A percentile compares a stretch with the other conserved stretches of the same genome.
Conservation (phyloP, 306 rosid genomes). For the Malus sylvestris region DNA sequence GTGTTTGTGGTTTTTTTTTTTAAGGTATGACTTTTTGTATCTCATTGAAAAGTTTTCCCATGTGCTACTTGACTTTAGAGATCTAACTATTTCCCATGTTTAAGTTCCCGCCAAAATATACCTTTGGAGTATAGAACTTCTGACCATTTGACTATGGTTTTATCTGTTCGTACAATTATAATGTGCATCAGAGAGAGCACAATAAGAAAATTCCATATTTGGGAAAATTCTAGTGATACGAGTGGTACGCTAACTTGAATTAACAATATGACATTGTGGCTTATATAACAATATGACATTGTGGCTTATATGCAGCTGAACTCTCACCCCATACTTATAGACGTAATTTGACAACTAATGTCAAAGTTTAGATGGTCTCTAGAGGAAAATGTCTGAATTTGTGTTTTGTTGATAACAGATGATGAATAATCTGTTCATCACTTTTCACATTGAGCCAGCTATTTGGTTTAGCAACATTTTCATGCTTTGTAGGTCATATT, state of each 20-base stretch:
- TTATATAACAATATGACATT: background rate
- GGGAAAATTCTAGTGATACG: background rate
- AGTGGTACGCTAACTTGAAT: background rate
- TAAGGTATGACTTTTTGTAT: background rate
- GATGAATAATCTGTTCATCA: background rate
- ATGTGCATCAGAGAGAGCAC: background rate
- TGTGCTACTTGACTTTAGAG: background rate
- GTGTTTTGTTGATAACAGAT: background rate
- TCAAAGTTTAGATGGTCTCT: background rate
- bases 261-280: background rate
- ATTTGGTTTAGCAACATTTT: background rate
- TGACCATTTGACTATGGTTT: background rate
- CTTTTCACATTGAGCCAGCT: background rate
- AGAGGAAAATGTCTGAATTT: background rate
- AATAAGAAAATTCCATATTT: background rate
- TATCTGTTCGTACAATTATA: background rate
- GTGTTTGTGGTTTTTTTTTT: no score
- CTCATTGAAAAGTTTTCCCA: background rate
- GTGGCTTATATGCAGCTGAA: background rate
- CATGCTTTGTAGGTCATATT: background rate
- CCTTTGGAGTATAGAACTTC: background rate
- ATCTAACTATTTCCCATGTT: background rate
- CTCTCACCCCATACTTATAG: background rate
- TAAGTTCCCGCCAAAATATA: background rate
- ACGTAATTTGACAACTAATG: background rate